phyloP scores from a whole-genome alignment of 306 rosid species.

The Medicago ruthenica region DNA sequence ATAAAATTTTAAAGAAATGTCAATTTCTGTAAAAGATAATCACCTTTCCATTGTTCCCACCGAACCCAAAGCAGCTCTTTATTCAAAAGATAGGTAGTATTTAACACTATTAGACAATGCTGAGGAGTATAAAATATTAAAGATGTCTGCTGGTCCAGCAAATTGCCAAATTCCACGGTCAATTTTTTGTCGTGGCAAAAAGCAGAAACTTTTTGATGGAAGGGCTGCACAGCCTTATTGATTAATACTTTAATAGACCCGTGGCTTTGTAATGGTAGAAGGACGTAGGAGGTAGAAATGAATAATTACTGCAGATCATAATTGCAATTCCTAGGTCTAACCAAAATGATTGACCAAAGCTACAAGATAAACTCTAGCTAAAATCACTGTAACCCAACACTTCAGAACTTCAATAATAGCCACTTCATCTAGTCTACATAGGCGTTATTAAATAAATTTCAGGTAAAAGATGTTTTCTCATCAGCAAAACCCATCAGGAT shows the following conservation, averaged over 20 bases:
- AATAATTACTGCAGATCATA: conserved; percentile 62
- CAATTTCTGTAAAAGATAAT: conserved; percentile 39
- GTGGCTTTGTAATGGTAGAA: conserved; percentile 46
- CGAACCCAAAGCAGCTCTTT: conserved; percentile 68
- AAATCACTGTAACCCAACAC: conserved; percentile 50
- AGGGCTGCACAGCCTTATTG: conserved; percentile 77
- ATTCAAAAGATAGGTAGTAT: conserved; percentile 71
- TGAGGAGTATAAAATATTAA: conserved; percentile 46
- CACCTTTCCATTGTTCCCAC: conserved; percentile 87
- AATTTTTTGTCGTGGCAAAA: conserved; percentile 65
- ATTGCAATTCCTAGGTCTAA: conserved; percentile 48
- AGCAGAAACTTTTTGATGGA: conserved; percentile 65
- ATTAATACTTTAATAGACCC: conserved; percentile 46
- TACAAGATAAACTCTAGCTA: conserved; percentile 48
- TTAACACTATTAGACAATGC: conserved; percentile 65
- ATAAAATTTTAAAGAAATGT: neutral
- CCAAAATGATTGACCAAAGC: conserved; percentile 46
- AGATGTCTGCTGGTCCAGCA: conserved; percentile 61
- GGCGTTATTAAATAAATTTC: conserved; percentile 49
- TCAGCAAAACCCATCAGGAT: conserved; percentile 58
- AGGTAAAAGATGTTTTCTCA: conserved; percentile 42
- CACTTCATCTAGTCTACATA: conserved; percentile 55
- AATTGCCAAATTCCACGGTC: conserved; percentile 54
- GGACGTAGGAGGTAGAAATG: conserved; percentile 44
- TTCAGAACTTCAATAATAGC: conserved; percentile 47